A percentile compares a stretch with the other conserved stretches of the same genome.
phyloP scores from a whole-genome alignment of 441 rosid species.

The Pelargonium cotyledonis region DNA sequence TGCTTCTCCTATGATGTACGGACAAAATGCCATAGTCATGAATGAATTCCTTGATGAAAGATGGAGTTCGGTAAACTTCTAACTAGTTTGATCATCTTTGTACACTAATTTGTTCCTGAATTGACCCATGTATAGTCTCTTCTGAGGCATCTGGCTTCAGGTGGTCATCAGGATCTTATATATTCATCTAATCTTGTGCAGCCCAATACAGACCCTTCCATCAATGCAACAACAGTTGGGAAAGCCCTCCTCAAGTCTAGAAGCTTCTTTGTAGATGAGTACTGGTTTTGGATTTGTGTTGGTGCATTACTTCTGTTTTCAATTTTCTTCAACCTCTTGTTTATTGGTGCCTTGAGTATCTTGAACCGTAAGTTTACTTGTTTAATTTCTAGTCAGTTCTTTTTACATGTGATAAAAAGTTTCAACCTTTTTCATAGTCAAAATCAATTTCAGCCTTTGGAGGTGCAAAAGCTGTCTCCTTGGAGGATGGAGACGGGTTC shows the following conservation, averaged over 20 bases:
- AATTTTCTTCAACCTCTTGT: constrained; percentile 60
- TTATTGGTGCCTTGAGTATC: constrained; percentile 55
- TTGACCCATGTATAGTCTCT: neutral
- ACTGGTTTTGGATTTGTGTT: constrained; percentile 79
- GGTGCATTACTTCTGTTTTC: constrained; percentile 67
- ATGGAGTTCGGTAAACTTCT: neutral
- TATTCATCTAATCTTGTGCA: constrained; percentile 19
- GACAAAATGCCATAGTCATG: constrained; percentile 4
- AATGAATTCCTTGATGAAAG: constrained; percentile 1
- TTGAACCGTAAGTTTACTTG: constrained; percentile 56
- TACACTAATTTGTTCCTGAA: too few relatives aligned
- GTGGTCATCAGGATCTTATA: neutral
- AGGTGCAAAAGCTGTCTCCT: constrained; percentile 37
- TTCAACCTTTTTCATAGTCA: constrained; percentile 10
- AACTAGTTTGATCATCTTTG: neutral
- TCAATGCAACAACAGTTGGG: constrained; percentile 54
- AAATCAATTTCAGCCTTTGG: constrained; percentile 46
- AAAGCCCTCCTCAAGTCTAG: constrained; percentile 47
- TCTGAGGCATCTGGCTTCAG: neutral
- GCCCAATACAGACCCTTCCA: constrained; percentile 41
- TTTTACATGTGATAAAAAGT: neutral
- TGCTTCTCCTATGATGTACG: constrained; percentile 8
- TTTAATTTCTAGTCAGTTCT: neutral
- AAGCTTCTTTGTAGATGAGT: constrained; percentile 52
- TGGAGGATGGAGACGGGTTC: constrained; percentile 35